Evolutionary conservation across 2,329 filamentous ascomycete species (phyloP).

Genomic region (Scolecobasidium constrictum): DNA sequence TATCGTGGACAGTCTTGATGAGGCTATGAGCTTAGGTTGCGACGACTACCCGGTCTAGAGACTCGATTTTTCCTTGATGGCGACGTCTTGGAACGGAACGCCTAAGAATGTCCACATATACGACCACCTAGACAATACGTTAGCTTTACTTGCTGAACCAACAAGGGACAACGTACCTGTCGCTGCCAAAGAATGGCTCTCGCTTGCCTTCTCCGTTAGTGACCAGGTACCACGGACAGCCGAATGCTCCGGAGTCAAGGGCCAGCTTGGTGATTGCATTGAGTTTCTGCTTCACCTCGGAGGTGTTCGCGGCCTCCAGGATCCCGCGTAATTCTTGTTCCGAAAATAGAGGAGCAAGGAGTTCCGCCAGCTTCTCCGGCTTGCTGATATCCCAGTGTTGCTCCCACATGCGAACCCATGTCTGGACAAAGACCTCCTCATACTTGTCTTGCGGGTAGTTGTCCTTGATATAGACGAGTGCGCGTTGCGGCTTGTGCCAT

Average conservation of each 20-base stretch:
- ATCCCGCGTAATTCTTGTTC: constrained; percentile 44
- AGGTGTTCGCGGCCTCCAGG: constrained; percentile 38
- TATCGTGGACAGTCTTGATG: no score
- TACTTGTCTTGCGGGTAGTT: constrained; percentile 39
- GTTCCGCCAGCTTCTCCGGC: constrained; percentile 38
- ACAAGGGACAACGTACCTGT: constrained; percentile 37
- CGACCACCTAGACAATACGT: constrained; percentile 41
- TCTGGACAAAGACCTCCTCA: constrained; percentile 40
- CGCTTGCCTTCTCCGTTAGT: constrained; percentile 44
- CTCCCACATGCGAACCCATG: constrained; percentile 55
- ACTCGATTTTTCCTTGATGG: constrained; percentile 22
- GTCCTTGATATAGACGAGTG: constrained; percentile 56
- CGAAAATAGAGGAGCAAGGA: constrained; percentile 37
- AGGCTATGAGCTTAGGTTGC: no score
- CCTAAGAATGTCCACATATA: constrained; percentile 58
- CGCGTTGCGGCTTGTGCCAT: constrained; percentile 49
- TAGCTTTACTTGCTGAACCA: constrained; percentile 2
- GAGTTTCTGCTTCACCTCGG: constrained; percentile 43
- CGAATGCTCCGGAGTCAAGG: constrained; percentile 59
- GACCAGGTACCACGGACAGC: constrained; percentile 66
- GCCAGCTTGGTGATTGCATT: constrained; percentile 49
- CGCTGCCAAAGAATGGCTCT: constrained; percentile 69
- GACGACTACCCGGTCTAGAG: no score
- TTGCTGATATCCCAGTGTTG: constrained; percentile 48
- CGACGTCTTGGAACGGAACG: constrained; percentile 47